phyloP scores from a whole-genome alignment of 148 eudicot genomes.

The Amaranthus hypochondriacus region DNA sequence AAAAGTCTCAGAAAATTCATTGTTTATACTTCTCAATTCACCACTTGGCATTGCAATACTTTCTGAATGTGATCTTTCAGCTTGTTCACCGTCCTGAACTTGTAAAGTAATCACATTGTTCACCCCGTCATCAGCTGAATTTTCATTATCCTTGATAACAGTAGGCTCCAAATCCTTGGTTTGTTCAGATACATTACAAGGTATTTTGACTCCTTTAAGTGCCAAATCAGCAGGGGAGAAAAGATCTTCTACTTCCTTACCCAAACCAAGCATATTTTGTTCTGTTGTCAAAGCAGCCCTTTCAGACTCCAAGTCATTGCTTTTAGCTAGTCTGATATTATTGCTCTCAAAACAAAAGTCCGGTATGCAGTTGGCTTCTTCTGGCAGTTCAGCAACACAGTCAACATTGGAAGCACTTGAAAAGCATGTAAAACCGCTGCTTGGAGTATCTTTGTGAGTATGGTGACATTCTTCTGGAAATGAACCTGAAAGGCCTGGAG shows the following conservation, averaged over 20 bases:
- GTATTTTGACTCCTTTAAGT: not conserved
- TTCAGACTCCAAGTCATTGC: slow-evolving; percentile 5
- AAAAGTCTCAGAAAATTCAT: not conserved
- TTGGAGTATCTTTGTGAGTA: not conserved
- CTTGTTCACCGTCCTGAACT: not conserved
- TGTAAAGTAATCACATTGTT: not conserved
- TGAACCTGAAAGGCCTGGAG: not conserved
- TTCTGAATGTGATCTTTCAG: not conserved
- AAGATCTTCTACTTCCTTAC: not conserved
- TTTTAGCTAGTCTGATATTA: not conserved
- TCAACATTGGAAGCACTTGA: not conserved
- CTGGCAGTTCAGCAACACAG: not conserved
- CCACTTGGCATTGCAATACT: not conserved
- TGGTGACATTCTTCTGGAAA: not conserved
- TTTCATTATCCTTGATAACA: not conserved
- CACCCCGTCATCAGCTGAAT: not conserved
- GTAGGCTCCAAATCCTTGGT: not conserved
- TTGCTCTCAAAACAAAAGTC: not conserved
- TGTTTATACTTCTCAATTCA: not conserved
- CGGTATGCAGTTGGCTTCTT: not conserved
- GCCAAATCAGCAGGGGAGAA: not conserved
- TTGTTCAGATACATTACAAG: not conserved
- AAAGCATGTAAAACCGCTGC: slow-evolving; percentile 3
- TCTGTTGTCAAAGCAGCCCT: not conserved
- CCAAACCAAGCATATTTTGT: not conserved